Evolutionary conservation across 2,329 filamentous ascomycete species (phyloP).

Genomic region (Ophiostoma sp.): DNA sequence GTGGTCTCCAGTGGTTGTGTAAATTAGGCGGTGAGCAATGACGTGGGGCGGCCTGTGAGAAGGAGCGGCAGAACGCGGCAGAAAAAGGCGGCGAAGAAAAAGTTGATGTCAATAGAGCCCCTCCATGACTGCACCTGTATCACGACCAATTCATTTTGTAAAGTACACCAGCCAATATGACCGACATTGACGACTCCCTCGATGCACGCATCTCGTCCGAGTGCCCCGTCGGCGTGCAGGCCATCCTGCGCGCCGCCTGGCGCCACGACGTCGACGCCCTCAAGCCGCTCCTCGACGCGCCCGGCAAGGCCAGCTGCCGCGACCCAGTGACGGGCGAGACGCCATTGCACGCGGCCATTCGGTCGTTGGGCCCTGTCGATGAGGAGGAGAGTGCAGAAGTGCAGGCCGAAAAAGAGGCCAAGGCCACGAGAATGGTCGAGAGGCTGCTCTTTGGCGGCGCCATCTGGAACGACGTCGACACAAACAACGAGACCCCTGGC

Average conservation of each 20-base stretch:
- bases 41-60: neutral
- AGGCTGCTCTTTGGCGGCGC: slow-evolving; percentile 83
- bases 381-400: neutral
- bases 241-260: slow-evolving; percentile 58
- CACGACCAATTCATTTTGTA: no score
- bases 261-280: slow-evolving; percentile 64
- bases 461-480: slow-evolving; percentile 96
- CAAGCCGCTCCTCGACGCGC: slow-evolving; percentile 65
- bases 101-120: slow-evolving; percentile 6
- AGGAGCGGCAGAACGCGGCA: neutral
- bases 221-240: slow-evolving; percentile 52
- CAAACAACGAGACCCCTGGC: slow-evolving; percentile 82
- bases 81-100: slow-evolving; percentile 22
- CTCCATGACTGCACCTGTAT: no score
- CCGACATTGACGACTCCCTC: slow-evolving; percentile 49
- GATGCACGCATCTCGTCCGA: slow-evolving; percentile 53
- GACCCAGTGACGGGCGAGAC: slow-evolving; percentile 84
- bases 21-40: neutral
- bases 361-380: slow-evolving; percentile 44
- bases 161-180: slow-evolving; percentile 33
- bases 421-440: slow-evolving; percentile 59
- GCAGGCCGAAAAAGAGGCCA: slow-evolving; percentile 37
- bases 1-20: neutral
- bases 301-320: slow-evolving; percentile 69
- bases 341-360: slow-evolving; percentile 85